phyloP scores from a whole-genome alignment of 306 rosid species.

The Sophora flavescens region DNA sequence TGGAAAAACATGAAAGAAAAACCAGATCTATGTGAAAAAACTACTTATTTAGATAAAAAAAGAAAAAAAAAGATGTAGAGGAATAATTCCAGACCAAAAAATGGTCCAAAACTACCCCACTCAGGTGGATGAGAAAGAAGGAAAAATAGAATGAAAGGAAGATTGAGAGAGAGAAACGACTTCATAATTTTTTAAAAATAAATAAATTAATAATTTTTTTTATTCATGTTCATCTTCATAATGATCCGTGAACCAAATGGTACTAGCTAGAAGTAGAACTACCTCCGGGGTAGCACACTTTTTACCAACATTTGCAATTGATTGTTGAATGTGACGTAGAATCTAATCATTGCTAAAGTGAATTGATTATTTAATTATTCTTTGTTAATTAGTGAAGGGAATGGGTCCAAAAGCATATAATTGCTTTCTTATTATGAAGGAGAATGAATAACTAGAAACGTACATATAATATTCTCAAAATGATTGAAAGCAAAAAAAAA shows the following conservation, averaged over 20 bases:
- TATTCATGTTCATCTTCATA: slow-evolving; percentile 35
- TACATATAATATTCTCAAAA: background rate
- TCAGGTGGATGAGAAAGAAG: too few relatives aligned
- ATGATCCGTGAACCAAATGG: slow-evolving; percentile 68
- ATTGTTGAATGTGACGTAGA: slow-evolving; percentile 41
- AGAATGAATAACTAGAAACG: slow-evolving; percentile 16
- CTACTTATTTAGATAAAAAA: too few relatives aligned
- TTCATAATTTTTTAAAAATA: too few relatives aligned
- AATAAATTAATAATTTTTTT: background rate
- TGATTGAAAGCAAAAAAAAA: background rate
- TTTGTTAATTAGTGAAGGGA: slow-evolving; percentile 2
- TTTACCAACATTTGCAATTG: slow-evolving; percentile 1
- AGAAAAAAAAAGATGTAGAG: too few relatives aligned
- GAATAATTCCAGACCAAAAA: too few relatives aligned
- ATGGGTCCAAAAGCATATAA: slow-evolving; percentile 35
- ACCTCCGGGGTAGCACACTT: slow-evolving; percentile 1
- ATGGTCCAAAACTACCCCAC: too few relatives aligned
- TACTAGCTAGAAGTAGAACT: slow-evolving; percentile 39
- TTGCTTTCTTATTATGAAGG: background rate
- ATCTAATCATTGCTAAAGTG: slow-evolving; percentile 25
- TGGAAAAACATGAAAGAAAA: too few relatives aligned
- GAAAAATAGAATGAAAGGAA: too few relatives aligned
- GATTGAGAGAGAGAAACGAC: too few relatives aligned
- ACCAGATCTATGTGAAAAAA: too few relatives aligned
- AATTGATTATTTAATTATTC: slow-evolving; percentile 2